Conservation (phyloP, 2,329 filamentous ascomycete genomes). For the Xylaria sp. region DNA sequence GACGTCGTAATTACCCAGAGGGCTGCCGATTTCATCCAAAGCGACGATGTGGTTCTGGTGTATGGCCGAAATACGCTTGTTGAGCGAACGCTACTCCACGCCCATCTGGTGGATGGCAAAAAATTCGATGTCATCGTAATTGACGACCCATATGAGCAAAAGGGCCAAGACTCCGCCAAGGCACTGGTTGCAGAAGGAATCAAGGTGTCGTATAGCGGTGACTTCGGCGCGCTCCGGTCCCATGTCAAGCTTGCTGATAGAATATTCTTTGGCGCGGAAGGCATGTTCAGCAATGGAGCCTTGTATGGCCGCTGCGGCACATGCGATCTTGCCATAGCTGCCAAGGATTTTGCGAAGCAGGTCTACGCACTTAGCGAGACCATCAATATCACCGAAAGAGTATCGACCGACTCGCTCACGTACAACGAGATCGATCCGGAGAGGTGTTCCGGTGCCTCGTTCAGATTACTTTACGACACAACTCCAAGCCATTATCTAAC, state of each 20-base stretch:
- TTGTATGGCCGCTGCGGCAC: slow-evolving; percentile 91
- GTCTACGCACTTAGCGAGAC: slow-evolving; percentile 94
- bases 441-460: slow-evolving; percentile 67
- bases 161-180: slow-evolving; percentile 71
- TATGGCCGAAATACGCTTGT: slow-evolving; percentile 89
- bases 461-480: slow-evolving; percentile 86
- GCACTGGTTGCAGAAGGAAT: slow-evolving; percentile 75
- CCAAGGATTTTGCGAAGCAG: slow-evolving; percentile 77
- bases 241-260: slow-evolving; percentile 74
- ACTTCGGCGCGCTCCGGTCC: slow-evolving; percentile 78
- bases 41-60: slow-evolving; percentile 85
- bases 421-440: slow-evolving; percentile 89
- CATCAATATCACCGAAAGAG: slow-evolving; percentile 88
- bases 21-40: slow-evolving; percentile 78
- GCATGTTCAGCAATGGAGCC: slow-evolving; percentile 94
- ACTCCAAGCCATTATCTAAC: slow-evolving; percentile 88
- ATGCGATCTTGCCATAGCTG: slow-evolving; percentile 85
- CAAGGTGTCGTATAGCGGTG: slow-evolving; percentile 82
- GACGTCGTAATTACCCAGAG: slow-evolving; percentile 85
- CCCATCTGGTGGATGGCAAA: slow-evolving; percentile 73
- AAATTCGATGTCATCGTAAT: slow-evolving; percentile 86
- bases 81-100: slow-evolving; percentile 81
- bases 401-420: slow-evolving; percentile 91
- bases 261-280: slow-evolving; percentile 87
- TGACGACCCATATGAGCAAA: slow-evolving; percentile 71